These are phyloP conservation scores for Trypanosoma lewisi DNA, from an alignment of 208 protist species.

Conservation along the genomic window DNA sequence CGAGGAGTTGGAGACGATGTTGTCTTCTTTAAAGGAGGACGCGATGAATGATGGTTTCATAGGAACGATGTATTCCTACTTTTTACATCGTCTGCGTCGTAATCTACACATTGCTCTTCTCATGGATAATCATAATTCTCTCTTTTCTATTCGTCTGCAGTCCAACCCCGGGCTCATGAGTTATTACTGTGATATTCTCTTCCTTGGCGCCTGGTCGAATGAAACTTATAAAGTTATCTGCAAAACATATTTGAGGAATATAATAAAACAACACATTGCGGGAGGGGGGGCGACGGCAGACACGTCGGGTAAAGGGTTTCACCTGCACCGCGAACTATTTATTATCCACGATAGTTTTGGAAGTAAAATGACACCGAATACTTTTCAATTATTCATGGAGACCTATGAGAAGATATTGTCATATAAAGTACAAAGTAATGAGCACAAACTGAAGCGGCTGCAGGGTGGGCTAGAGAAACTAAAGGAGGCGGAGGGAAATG, in stretches of 20 bases:
- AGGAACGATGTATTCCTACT: constrained; percentile 80
- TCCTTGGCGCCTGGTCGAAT: constrained; percentile 92
- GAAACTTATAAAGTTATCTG: constrained; percentile 86
- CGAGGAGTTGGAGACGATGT: constrained; percentile 96
- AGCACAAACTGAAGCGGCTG: constrained; percentile 78
- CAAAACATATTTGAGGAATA: constrained; percentile 67
- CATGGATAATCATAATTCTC: constrained; percentile 90
- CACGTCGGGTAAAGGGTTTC: constrained; percentile 71
- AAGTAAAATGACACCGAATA: constrained; percentile 69
- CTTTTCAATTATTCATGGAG: constrained; percentile 83
- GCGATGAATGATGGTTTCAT: constrained; percentile 82
- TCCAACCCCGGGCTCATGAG: constrained; percentile 95
- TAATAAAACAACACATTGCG: constrained; percentile 76
- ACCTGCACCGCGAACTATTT: constrained; percentile 83
- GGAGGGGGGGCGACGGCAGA: too few species aligned
- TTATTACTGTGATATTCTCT: constrained; percentile 91
- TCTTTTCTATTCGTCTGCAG: constrained; percentile 90
- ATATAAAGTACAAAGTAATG: constrained; percentile 72
- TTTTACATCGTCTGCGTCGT: constrained; percentile 76
- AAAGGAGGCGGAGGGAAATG: constrained; percentile 89
- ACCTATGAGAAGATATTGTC: constrained; percentile 81
- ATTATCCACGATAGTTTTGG: constrained; percentile 74
- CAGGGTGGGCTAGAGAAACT: constrained; percentile 93
- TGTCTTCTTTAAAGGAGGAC: constrained; percentile 87
- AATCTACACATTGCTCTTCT: constrained; percentile 94